Evolutionary conservation across 163 green algal species (phyloP).

Genomic region (Chlamydomonas reinhardtii): DNA sequence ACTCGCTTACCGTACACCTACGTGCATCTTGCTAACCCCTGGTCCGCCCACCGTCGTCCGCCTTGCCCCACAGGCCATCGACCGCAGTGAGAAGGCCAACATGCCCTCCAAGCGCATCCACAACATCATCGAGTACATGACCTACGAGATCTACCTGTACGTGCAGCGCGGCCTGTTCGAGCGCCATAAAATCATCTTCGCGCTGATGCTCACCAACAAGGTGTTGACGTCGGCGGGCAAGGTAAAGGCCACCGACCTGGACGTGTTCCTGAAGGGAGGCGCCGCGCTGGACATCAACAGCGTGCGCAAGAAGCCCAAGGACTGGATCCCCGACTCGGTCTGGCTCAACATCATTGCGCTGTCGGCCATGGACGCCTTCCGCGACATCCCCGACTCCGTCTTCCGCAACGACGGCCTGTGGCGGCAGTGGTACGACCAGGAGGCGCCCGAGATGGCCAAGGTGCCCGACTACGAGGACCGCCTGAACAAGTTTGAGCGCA

Average conservation of each 20-base stretch:
- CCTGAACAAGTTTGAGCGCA: slow-evolving; percentile 93
- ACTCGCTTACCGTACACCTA: too few relatives aligned
- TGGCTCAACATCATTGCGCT: slow-evolving; percentile 92
- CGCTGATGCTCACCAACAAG: slow-evolving; percentile 93
- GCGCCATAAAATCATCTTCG: slow-evolving; percentile 95
- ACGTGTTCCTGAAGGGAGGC: slow-evolving; percentile 94
- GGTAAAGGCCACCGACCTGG: slow-evolving; percentile 74
- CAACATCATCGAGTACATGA: slow-evolving; percentile 95
- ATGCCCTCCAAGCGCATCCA: slow-evolving; percentile 91
- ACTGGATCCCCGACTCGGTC: slow-evolving; percentile 89
- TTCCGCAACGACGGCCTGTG: slow-evolving; percentile 90
- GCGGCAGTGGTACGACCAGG: slow-evolving; percentile 94
- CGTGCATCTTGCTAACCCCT: too few relatives aligned
- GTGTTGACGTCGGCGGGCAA: slow-evolving; percentile 77
- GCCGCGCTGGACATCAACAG: slow-evolving; percentile 86
- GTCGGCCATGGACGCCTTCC: slow-evolving; percentile 84
- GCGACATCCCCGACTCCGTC: slow-evolving; percentile 88
- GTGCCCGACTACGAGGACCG: slow-evolving; percentile 91
- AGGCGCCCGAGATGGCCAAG: slow-evolving; percentile 88
- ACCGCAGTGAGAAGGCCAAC: slow-evolving; percentile 84
- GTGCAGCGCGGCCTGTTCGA: slow-evolving; percentile 96
- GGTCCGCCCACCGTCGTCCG: too few relatives aligned
- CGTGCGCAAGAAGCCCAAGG: slow-evolving; percentile 87
- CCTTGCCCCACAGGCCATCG: slow-evolving; percentile 72
- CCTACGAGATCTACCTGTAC: slow-evolving; percentile 94